Conservation (phyloP, 768 basidiomycete genomes). For the Crepidotus variabilis region DNA sequence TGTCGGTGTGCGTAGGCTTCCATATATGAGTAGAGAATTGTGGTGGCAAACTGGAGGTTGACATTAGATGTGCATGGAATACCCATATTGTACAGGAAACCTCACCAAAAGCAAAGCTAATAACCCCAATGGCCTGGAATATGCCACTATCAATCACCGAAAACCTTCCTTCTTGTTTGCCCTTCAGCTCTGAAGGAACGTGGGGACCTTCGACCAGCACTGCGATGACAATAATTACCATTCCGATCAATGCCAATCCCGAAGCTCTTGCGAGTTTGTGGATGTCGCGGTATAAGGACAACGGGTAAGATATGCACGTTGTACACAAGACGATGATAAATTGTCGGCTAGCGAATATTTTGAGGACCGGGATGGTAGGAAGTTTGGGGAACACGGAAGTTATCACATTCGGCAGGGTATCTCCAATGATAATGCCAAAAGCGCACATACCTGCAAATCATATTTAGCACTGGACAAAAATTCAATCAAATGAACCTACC, state of each 20-base stretch:
- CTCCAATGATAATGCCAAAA: constrained; percentile 96
- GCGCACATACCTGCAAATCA: constrained; percentile 82
- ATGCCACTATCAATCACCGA: constrained; percentile 76
- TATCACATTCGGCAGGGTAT: constrained; percentile 94
- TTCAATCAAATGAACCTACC: constrained; percentile 41
- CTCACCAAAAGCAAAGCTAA: constrained; percentile 83
- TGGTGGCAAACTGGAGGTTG: constrained; percentile 79
- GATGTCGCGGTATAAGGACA: constrained; percentile 95
- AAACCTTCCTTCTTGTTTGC: constrained; percentile 70
- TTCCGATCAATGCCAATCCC: constrained; percentile 85
- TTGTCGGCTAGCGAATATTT: constrained; percentile 77
- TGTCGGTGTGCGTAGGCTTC: constrained; percentile 88
- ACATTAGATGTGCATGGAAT: constrained; percentile 4
- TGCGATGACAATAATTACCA: constrained; percentile 87
- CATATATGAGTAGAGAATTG: constrained; percentile 95
- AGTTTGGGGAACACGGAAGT: constrained; percentile 77
- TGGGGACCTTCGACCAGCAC: constrained; percentile 83
- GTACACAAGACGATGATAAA: constrained; percentile 90
- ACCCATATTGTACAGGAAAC: not conserved
- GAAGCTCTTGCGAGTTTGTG: constrained; percentile 95
- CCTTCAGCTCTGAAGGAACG: constrained; percentile 69
- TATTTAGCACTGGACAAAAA: not conserved
- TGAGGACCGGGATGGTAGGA: constrained; percentile 65
- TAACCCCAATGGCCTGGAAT: constrained; percentile 96
- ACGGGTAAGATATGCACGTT: constrained; percentile 84